A percentile compares a stretch with the other conserved stretches of the same genome.
Evolutionary conservation across 306 rosid species (phyloP).

Genomic region (Citrullus mucosospermus): DNA sequence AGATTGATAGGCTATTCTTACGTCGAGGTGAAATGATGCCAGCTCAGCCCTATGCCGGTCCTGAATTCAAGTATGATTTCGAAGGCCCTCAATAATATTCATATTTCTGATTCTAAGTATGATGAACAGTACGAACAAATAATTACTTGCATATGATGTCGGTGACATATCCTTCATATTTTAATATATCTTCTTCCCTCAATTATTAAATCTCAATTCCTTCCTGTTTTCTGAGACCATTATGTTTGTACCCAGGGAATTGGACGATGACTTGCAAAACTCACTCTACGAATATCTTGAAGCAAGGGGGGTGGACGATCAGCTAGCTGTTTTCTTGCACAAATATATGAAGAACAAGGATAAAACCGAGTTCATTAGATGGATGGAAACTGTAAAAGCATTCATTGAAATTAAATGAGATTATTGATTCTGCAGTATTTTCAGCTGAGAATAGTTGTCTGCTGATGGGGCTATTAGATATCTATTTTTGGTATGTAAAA

Average conservation of each 20-base stretch:
- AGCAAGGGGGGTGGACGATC: conserved; percentile 52
- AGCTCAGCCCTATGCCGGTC: conserved; percentile 60
- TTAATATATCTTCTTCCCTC: background rate
- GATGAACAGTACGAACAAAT: background rate
- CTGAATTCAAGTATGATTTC: conserved; percentile 56
- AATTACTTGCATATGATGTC: background rate
- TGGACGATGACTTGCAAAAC: conserved; percentile 74
- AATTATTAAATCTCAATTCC: background rate
- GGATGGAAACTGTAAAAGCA: conserved; percentile 66
- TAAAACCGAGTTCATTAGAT: conserved; percentile 53
- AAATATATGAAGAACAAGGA: conserved; percentile 66
- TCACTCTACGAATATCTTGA: conserved; percentile 69
- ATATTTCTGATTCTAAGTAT: background rate
- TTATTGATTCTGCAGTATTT: conserved; percentile 11
- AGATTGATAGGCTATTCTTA: conserved; percentile 34
- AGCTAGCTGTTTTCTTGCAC: conserved; percentile 63
- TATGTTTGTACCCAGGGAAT: conserved; percentile 44
- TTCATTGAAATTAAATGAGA: conserved; percentile 47
- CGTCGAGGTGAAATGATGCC: conserved; percentile 17
- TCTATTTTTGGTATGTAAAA: background rate
- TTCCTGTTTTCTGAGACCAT: background rate
- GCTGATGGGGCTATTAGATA: background rate
- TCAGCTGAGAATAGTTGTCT: background rate
- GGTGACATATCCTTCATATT: background rate
- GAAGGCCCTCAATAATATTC: background rate